Evolutionary conservation across 2,329 filamentous ascomycete genomes (phyloP), one percentile per base, ranked within the genome.

Genomic region (Pyrenophora teres): DNA sequence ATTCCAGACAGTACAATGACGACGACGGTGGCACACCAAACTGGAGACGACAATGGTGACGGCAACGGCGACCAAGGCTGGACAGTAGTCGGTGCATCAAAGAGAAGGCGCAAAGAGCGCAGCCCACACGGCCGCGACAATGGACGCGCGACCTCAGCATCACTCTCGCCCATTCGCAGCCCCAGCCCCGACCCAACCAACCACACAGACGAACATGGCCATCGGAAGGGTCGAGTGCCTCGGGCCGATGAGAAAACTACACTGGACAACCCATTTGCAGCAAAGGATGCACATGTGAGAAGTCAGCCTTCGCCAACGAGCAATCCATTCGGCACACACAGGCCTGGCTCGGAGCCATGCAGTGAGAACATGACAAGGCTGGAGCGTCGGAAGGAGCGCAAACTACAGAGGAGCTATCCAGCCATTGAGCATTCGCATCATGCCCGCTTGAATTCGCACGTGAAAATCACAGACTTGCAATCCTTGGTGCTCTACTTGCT

Each of bases 391-490:
- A 71, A 70, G 38, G 62, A 68, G 47, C 65, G 67, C 48, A 69
- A 68, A 57, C 61, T 67, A 25, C 65, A 68, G 40, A 62, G 63
- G 19, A 64, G 65, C 49, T 73, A 74, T 43, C 71, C 71, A 2
- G 55, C 76, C 19, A 77, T 86, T 39, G 77, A 75, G 9, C 82
- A 84, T 57, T 77, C 78, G 1, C 71, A 79, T 8, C 76, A 81
- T 50, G 78, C 81, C n/a, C 78, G 78, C 18, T 69, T 85, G 35
- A 78, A 84, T 54, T 77, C 77, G 10, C 79, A 79, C 35, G 79
- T 86, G 51, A 83, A 81, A 44, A 78, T 86, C 46, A 74, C 77
- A 40, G 83, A 87, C 60, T 68, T 87, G 15, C 84, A 87, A 63
- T 75, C 78, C 16, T 72, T 87, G 25, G 74, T 65, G 30, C 75